Percentiles rank a stretch among this genome's conserved stretches.
These are phyloP conservation scores for Syzygium aromaticum DNA, from an alignment of 345 rosid genomes.

Conservation along the genomic window DNA sequence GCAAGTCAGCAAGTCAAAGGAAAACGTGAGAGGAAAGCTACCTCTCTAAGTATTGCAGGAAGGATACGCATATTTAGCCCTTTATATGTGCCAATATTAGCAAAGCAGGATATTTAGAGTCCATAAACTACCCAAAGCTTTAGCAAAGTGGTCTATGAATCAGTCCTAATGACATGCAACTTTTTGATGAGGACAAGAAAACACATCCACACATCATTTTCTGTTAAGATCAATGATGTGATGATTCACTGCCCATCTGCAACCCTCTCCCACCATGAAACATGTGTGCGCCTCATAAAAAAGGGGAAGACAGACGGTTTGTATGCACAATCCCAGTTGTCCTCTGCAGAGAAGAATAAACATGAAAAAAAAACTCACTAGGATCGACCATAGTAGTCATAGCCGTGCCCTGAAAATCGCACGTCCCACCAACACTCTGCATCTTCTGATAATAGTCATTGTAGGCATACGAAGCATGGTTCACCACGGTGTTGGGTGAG, in stretches of 20 bases:
- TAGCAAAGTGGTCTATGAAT: background rate
- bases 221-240: background rate
- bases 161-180: background rate
- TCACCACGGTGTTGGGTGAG: constrained; percentile 42
- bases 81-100: background rate
- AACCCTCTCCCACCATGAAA: background rate
- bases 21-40: background rate
- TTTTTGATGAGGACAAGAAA: background rate
- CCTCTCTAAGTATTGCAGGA: background rate
- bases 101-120: background rate
- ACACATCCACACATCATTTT: background rate
- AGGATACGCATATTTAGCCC: background rate
- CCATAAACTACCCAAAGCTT: background rate
- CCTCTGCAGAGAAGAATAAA: background rate
- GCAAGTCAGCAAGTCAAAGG: background rate
- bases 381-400: constrained; percentile 53
- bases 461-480: constrained; percentile 88
- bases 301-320: background rate
- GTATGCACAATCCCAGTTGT: background rate
- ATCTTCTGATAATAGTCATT: constrained; percentile 84
- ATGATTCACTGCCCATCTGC: background rate
- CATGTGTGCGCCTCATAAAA: background rate
- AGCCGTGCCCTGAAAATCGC: constrained; percentile 84
- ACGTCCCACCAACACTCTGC: constrained; percentile 73
- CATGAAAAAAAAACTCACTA: constrained; percentile 36